Percentiles rank a stretch among this genome's conserved stretches.
Evolutionary conservation across 2,329 filamentous ascomycete species (phyloP).

Genomic region (Pyricularia sp.): DNA sequence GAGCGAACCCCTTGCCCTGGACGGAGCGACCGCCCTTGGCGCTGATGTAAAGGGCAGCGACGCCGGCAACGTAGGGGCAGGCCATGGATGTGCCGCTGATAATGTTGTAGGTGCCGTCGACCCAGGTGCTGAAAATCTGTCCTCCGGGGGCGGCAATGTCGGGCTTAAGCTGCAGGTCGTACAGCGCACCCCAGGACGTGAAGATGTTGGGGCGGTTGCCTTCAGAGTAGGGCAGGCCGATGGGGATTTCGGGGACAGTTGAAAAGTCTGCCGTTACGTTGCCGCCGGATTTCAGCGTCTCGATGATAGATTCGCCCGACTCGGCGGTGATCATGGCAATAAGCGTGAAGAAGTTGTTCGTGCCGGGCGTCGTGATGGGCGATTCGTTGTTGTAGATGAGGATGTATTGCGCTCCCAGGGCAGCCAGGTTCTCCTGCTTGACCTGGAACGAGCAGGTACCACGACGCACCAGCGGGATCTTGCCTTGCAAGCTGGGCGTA

Average conservation of each 20-base stretch:
- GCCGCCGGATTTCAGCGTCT: slow-evolving; percentile 18
- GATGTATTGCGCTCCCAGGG: slow-evolving; percentile 19
- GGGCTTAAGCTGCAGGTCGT: slow-evolving; percentile 32
- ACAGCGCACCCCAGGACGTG: slow-evolving; percentile 32
- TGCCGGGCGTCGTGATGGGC: not conserved
- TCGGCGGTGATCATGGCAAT: slow-evolving; percentile 1
- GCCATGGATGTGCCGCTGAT: slow-evolving; percentile 45
- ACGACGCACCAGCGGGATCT: slow-evolving; percentile 30
- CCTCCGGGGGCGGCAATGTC: slow-evolving; percentile 32
- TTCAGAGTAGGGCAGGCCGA: not conserved
- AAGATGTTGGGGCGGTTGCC: slow-evolving; percentile 13
- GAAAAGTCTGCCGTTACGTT: slow-evolving; percentile 20
- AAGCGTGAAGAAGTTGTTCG: not conserved
- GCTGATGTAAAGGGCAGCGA: slow-evolving; percentile 43
- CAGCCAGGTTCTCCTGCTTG: slow-evolving; percentile 20
- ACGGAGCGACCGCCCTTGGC: slow-evolving; percentile 32
- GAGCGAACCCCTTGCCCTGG: slow-evolving; percentile 20
- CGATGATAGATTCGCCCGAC: slow-evolving; percentile 21
- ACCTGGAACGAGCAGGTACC: slow-evolving; percentile 13
- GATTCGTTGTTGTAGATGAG: slow-evolving; percentile 18
- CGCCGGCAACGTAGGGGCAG: slow-evolving; percentile 32
- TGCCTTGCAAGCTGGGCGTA: slow-evolving; percentile 26
- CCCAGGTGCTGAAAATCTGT: slow-evolving; percentile 35
- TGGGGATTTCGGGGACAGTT: not conserved
- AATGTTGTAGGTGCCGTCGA: slow-evolving; percentile 23